These are phyloP conservation scores for Mycocentrospora acerina DNA, from an alignment of 2,329 filamentous ascomycete genomes.

Conservation along the genomic window DNA sequence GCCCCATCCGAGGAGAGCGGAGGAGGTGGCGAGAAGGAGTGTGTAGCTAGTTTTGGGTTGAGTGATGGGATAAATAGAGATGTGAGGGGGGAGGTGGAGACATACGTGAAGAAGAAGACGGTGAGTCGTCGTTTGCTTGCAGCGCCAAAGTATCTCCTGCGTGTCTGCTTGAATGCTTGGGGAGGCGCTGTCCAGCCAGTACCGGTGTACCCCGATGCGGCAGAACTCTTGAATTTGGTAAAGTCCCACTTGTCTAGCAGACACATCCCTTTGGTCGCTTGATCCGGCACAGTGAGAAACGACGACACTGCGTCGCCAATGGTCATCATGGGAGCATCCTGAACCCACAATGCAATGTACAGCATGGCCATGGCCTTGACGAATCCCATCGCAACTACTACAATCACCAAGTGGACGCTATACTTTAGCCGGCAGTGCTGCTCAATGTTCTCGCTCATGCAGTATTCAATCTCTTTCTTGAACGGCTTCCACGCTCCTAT, in stretches of 20 bases:
- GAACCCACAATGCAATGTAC: neutral
- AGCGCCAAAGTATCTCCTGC: neutral
- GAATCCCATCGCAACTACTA: slow-evolving; percentile 14
- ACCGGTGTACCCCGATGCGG: slow-evolving; percentile 1
- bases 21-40: neutral
- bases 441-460: slow-evolving; percentile 1
- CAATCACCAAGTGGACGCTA: slow-evolving; percentile 5
- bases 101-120: neutral
- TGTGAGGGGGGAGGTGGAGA: too few species aligned
- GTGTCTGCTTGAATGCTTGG: neutral
- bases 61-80: too few species aligned
- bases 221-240: neutral
- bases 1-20: neutral
- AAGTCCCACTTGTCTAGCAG: slow-evolving; percentile 4
- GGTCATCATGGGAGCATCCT: slow-evolving; percentile 9
- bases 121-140: neutral
- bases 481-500: slow-evolving; percentile 1
- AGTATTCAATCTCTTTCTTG: slow-evolving; percentile 1
- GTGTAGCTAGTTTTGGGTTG: too few species aligned
- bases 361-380: neutral
- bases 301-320: slow-evolving; percentile 27
- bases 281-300: slow-evolving; percentile 18
- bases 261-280: slow-evolving; percentile 9
- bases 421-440: slow-evolving; percentile 2
- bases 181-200: slow-evolving; percentile 1